These are phyloP conservation scores for Aspergillus baeticus DNA, from an alignment of 495 filamentous ascomycete species.

Conservation along the genomic window DNA sequence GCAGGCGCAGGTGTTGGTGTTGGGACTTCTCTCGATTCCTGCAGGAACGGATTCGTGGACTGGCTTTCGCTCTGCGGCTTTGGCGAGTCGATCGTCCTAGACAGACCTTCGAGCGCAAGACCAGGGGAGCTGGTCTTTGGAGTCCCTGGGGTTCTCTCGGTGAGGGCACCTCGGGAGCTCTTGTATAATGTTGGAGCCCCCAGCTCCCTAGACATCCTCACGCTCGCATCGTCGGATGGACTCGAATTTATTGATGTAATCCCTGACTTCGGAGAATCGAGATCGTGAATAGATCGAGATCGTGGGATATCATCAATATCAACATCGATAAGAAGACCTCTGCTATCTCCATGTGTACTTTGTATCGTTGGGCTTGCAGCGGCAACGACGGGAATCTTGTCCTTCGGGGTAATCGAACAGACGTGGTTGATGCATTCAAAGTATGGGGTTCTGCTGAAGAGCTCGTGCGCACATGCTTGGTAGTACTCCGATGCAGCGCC, in stretches of 20 bases:
- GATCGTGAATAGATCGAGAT: neutral
- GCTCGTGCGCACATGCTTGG: slow-evolving; percentile 51
- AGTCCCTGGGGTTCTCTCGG: neutral
- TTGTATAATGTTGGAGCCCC: neutral
- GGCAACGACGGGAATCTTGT: slow-evolving; percentile 13
- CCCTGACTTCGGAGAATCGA: slow-evolving; percentile 2
- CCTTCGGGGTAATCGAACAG: slow-evolving; percentile 40
- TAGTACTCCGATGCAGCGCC: slow-evolving; percentile 54
- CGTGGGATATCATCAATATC: slow-evolving; percentile 28
- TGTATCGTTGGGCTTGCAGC: neutral
- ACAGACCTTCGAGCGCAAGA: neutral
- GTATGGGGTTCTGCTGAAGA: slow-evolving; percentile 46
- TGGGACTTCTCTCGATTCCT: neutral
- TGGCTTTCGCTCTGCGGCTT: neutral
- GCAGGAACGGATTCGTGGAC: slow-evolving; percentile 13
- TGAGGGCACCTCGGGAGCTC: neutral
- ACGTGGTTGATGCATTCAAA: slow-evolving; percentile 51
- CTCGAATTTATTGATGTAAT: slow-evolving; percentile 11
- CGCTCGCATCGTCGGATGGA: slow-evolving; percentile 10
- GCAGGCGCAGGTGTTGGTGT: slow-evolving; percentile 6
- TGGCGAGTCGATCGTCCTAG: neutral
- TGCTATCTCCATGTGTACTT: neutral
- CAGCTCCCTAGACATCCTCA: neutral
- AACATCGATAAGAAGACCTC: slow-evolving; percentile 32
- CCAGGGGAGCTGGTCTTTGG: neutral